These are phyloP conservation scores for Irpex sp. DNA, from an alignment of 1,284 basidiomycete genomes.

Conservation along the genomic window DNA sequence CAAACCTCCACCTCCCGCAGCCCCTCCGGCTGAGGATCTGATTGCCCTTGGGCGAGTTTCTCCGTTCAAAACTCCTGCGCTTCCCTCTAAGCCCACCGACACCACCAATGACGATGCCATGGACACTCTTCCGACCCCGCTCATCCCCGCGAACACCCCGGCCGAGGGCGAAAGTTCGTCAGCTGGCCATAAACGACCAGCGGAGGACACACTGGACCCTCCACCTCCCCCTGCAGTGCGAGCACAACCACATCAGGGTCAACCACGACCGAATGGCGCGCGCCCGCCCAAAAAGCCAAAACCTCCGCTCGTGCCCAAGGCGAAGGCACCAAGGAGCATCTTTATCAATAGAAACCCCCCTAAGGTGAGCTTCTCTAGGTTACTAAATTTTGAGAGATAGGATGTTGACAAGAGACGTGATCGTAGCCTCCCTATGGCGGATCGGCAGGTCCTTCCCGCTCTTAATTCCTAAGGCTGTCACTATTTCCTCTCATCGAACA, in stretches of 20 bases:
- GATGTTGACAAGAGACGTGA: not conserved
- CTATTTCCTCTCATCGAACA: not conserved
- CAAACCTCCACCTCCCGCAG: slow-evolving; percentile 11
- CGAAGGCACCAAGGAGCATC: not conserved
- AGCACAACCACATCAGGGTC: not conserved
- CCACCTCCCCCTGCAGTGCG: not conserved
- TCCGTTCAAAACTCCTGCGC: not conserved
- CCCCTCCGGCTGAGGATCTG: not conserved
- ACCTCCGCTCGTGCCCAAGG: not conserved
- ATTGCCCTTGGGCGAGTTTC: not conserved
- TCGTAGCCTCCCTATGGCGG: not conserved
- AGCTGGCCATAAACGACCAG: not conserved
- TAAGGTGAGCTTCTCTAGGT: not conserved
- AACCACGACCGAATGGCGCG: not conserved
- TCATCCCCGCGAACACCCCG: not conserved
- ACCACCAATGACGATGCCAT: not conserved
- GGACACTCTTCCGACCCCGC: not conserved
- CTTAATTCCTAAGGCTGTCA: not conserved
- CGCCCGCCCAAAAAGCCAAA: not conserved
- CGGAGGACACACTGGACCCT: not conserved
- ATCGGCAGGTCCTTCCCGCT: not conserved
- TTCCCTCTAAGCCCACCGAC: not conserved
- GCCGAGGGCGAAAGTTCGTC: not conserved
- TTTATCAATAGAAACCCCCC: not conserved
- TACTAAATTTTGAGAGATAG: no score